Evolutionary conservation across 495 filamentous ascomycete genomes (phyloP).

Genomic region (Friedmanniomyces endolithicus): DNA sequence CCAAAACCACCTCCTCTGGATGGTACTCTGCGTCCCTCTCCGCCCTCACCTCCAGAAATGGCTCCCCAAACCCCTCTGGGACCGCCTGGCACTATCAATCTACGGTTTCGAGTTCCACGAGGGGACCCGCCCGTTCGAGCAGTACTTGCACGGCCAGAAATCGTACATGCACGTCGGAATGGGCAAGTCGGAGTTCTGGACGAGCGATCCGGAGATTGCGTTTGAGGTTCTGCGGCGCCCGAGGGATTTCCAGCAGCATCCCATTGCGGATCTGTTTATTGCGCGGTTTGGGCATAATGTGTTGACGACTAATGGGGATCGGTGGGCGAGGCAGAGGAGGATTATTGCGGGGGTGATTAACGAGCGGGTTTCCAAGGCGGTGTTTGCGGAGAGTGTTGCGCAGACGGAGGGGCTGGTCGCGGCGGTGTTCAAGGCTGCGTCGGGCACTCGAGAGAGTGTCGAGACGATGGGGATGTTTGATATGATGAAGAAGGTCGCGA

Average conservation of each 20-base stretch:
- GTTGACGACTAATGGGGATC: slow-evolving; percentile 22
- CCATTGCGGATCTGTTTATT: slow-evolving; percentile 18
- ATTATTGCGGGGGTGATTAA: slow-evolving; percentile 25
- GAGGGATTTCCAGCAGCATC: slow-evolving; percentile 21
- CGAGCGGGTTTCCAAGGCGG: slow-evolving; percentile 25
- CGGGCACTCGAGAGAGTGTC: background rate
- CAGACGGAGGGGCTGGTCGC: slow-evolving; percentile 23
- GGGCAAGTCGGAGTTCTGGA: slow-evolving; percentile 23
- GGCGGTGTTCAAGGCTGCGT: slow-evolving; percentile 6
- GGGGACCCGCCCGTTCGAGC: slow-evolving; percentile 16
- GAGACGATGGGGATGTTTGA: slow-evolving; percentile 24
- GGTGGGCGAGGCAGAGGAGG: slow-evolving; percentile 24
- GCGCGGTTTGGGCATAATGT: slow-evolving; percentile 24
- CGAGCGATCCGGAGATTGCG: slow-evolving; percentile 19
- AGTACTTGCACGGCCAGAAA: slow-evolving; percentile 17
- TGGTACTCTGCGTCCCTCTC: slow-evolving; percentile 17
- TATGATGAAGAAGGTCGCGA: slow-evolving; percentile 26
- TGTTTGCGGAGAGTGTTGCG: slow-evolving; percentile 23
- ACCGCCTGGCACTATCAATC: slow-evolving; percentile 22
- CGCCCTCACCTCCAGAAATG: slow-evolving; percentile 17
- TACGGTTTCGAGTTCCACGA: slow-evolving; percentile 26
- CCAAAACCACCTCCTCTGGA: slow-evolving; percentile 21
- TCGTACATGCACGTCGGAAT: slow-evolving; percentile 21
- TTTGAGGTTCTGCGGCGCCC: slow-evolving; percentile 21
- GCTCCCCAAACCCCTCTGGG: slow-evolving; percentile 18